Conservation (phyloP, 2,329 filamentous ascomycete species). For the Trichoderma hamatum region DNA sequence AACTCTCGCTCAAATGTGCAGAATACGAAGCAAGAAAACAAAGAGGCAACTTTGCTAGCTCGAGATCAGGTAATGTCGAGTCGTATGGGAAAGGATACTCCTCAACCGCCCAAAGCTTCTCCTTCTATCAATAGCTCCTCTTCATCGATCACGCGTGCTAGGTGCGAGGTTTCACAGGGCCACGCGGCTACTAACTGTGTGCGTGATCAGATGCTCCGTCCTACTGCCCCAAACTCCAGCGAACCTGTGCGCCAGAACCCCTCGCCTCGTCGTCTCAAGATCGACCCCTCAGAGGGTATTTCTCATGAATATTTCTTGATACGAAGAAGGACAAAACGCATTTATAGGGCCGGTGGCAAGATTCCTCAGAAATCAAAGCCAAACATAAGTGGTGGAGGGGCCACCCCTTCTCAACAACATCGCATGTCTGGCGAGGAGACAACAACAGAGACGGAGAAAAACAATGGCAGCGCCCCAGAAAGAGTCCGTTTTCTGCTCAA, state of each 20-base stretch:
- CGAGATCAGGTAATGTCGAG: constrained; percentile 3
- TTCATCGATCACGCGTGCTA: background rate
- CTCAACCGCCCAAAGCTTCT: background rate
- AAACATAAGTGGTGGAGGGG: background rate
- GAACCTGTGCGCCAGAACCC: background rate
- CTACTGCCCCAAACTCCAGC: background rate
- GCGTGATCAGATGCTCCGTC: constrained; percentile 6
- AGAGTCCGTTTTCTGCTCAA: constrained; percentile 3
- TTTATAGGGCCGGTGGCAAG: background rate
- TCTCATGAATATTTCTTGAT: background rate
- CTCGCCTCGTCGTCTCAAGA: background rate
- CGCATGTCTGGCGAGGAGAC: background rate
- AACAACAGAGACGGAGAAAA: background rate
- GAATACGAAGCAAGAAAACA: background rate
- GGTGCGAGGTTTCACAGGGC: constrained; percentile 21
- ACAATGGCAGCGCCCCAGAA: background rate
- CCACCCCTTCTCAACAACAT: background rate
- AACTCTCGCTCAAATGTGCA: background rate
- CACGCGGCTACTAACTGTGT: constrained; percentile 7
- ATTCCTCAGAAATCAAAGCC: background rate
- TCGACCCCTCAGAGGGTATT: background rate
- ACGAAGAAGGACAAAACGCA: background rate
- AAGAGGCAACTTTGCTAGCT: background rate
- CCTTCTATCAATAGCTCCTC: background rate
- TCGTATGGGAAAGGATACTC: background rate